Evolutionary conservation across 192 early-diverging fungal species (phyloP).

Genomic region (Coemansia sp.): DNA sequence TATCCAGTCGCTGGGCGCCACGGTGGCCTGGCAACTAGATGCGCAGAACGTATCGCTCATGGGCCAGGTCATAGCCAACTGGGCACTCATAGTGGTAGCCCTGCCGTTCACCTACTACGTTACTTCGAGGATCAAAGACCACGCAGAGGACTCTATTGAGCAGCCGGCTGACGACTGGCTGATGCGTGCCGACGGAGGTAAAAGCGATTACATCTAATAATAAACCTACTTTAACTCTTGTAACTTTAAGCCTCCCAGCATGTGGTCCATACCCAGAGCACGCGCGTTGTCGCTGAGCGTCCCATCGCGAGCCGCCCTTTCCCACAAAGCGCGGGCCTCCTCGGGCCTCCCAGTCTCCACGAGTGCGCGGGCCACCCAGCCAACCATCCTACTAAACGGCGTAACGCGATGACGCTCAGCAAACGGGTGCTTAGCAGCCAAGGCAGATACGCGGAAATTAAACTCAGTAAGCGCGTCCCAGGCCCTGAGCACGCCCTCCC

Average conservation of each 20-base stretch:
- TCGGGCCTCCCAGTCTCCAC: background rate
- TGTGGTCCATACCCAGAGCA: slow-evolving; percentile 21
- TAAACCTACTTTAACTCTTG: background rate
- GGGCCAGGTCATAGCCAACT: slow-evolving; percentile 56
- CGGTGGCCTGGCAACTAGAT: slow-evolving; percentile 70
- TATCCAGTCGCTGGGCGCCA: slow-evolving; percentile 71
- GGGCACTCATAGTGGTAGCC: slow-evolving; percentile 46
- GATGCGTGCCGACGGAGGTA: background rate
- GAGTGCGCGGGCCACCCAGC: slow-evolving; percentile 31
- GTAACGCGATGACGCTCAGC: slow-evolving; percentile 7
- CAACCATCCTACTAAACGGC: slow-evolving; percentile 37
- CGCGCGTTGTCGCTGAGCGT: slow-evolving; percentile 11
- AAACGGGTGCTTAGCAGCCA: slow-evolving; percentile 4
- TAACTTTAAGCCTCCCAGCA: slow-evolving; percentile 3
- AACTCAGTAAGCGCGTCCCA: slow-evolving; percentile 27
- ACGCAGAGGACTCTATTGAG: slow-evolving; percentile 3
- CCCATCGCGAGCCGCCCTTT: slow-evolving; percentile 8
- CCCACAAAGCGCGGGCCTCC: slow-evolving; percentile 33
- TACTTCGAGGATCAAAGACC: slow-evolving; percentile 33
- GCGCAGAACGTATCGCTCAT: slow-evolving; percentile 49
- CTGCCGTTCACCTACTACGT: slow-evolving; percentile 54
- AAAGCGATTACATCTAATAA: background rate
- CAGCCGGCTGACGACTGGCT: slow-evolving; percentile 18
- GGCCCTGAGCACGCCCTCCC: slow-evolving; percentile 21
- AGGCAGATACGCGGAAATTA: slow-evolving; percentile 15